Evolutionary conservation across 2,329 filamentous ascomycete species (phyloP), one percentile per base, ranked within the genome.

Genomic region (Epichloe brachyelytri): DNA sequence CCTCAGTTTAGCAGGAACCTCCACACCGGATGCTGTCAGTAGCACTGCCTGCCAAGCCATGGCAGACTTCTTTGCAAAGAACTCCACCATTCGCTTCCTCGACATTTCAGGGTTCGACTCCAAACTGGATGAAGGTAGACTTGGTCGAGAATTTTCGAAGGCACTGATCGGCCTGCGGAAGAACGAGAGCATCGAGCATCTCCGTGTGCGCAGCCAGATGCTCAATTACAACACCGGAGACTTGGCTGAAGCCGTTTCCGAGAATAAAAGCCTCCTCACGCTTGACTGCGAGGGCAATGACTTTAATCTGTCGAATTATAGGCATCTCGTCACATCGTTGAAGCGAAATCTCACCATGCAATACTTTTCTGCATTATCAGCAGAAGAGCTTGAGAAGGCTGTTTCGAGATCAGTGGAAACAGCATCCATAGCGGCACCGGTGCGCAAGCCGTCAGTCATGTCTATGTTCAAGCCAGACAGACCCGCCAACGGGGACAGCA

Each of bases 41-140:
- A 63, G 67, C 14, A 68, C 69, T n/a, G 73, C 75, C 1, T 73
- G 73, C 48, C 63, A 68, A 41, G 69, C 74, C 0, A 63, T 80
- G 1, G 71, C 73, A 26, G 65, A 69, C 4, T 73, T 80, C 48
- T 75, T 80, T 41, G 65, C 69, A n/a, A 64, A 65, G 26, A 80
- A 80, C 60, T 61, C 64, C 7, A 73, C 71, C 0, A 63, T 80
- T 43, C 71, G 68, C n/a, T 78, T 69, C 51, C 68, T 80, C 2
- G 77, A 80, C 55, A 63, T 80, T 7, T 80, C 77, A 0, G 77
- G 77, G 2, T 79, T 74, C 57, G 73, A 72, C 45, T 74, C 76
- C 43, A 79, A 78, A 59, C 65, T 80, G 6, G 77, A 80, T 55
- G 77, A 80, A 54, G 73, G 75, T 0, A 73, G 77, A 53, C 68